These are phyloP conservation scores for Fusarium acutatum DNA, from an alignment of 2,329 filamentous ascomycete genomes.

Conservation along the genomic window DNA sequence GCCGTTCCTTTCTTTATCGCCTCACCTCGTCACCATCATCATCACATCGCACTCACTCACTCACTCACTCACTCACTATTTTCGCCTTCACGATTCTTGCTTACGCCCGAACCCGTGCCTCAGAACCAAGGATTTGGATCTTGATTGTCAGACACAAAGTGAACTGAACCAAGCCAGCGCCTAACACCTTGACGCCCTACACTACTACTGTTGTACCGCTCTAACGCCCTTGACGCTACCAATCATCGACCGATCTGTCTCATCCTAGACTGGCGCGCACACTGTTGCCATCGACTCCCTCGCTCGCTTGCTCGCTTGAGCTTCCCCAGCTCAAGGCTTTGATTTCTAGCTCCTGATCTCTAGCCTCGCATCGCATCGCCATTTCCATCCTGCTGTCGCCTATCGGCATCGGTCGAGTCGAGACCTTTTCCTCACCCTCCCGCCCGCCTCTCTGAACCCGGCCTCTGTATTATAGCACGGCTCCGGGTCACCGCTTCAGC, in stretches of 20 bases:
- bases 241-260: conserved; percentile 42
- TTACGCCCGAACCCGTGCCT: conserved; percentile 25
- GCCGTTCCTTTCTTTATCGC: conserved; percentile 1
- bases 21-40: not conserved
- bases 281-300: conserved; percentile 36
- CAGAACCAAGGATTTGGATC: conserved; percentile 19
- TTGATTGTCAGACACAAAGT: not conserved
- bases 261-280: conserved; percentile 35
- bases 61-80: not conserved
- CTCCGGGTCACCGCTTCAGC: conserved; percentile 22
- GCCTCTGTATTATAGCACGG: conserved; percentile 10
- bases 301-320: conserved; percentile 19
- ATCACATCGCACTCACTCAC: not conserved
- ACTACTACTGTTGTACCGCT: conserved; percentile 3
- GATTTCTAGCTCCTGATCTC: conserved; percentile 28
- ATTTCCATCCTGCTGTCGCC: conserved; percentile 14
- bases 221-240: conserved; percentile 40
- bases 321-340: conserved; percentile 27
- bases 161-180: conserved; percentile 27
- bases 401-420: conserved; percentile 16
- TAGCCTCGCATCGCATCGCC: conserved; percentile 26
- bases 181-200: conserved; percentile 38
- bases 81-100: conserved; percentile 14
- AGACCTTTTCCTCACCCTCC: not conserved
- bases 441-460: conserved; percentile 5